A percentile compares a stretch with the other conserved stretches of the same genome.
Conservation (phyloP, 768 basidiomycete species). For the Wakefieldia striispora region DNA sequence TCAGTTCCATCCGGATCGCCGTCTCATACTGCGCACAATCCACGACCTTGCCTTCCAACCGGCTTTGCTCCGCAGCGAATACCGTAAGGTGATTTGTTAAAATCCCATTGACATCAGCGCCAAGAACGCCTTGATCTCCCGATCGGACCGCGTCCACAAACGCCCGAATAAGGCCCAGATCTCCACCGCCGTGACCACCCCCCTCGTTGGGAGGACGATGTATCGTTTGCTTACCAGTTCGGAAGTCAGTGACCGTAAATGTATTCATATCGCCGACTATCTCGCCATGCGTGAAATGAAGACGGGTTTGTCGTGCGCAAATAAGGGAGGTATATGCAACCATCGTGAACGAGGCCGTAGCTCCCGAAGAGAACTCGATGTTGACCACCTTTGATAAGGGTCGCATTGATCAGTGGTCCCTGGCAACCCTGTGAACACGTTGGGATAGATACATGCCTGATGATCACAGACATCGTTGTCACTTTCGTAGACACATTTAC, state of each 20-base stretch:
- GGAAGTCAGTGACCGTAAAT: constrained; percentile 79
- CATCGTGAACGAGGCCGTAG: constrained; percentile 88
- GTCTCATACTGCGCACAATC: constrained; percentile 68
- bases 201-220: constrained; percentile 55
- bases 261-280: constrained; percentile 81
- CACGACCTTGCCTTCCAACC: constrained; percentile 65
- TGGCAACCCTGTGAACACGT: not conserved
- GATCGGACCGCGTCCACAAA: constrained; percentile 76
- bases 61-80: constrained; percentile 83
- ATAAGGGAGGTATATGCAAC: constrained; percentile 77
- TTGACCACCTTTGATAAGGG: constrained; percentile 62
- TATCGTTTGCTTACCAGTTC: constrained; percentile 43
- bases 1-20: constrained; percentile 37
- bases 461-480: constrained; percentile 88
- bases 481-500: constrained; percentile 81
- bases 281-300: constrained; percentile 87
- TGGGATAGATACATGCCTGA: constrained; percentile 46
- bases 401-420: not conserved
- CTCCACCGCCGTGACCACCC: constrained; percentile 83
- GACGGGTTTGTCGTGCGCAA: constrained; percentile 78
- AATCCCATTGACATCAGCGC: constrained; percentile 66
- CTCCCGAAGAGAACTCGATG: constrained; percentile 77
- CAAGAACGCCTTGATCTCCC: constrained; percentile 60
- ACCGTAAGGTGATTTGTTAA: constrained; percentile 79
- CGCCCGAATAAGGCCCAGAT: constrained; percentile 67